Conservation (phyloP, 768 basidiomycete genomes). For the Lentinula aciculospora region DNA sequence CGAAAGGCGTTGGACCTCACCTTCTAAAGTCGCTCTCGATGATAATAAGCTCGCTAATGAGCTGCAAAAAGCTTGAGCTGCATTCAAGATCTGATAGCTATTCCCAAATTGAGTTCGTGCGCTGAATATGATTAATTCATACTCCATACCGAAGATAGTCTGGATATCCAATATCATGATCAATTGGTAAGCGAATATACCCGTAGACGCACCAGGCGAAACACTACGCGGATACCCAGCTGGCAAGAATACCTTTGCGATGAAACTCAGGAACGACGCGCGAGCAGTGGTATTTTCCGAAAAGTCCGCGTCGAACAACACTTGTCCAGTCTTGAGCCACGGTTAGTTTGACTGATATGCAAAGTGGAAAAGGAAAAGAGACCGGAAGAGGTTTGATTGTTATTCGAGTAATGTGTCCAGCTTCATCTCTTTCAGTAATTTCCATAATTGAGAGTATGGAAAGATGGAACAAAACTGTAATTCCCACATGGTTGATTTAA, state of each 20-base stretch:
- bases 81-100: slow-evolving; percentile 65
- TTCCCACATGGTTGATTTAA: no score
- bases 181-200: background rate
- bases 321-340: background rate
- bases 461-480: no score
- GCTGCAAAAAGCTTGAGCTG: slow-evolving; percentile 65
- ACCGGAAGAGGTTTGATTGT: background rate
- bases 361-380: background rate
- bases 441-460: background rate
- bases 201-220: slow-evolving; percentile 1
- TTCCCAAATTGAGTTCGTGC: slow-evolving; percentile 5
- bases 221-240: slow-evolving; percentile 8
- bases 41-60: slow-evolving; percentile 59
- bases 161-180: slow-evolving; percentile 13
- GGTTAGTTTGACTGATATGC: background rate
- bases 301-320: background rate
- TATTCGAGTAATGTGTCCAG: background rate
- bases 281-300: background rate
- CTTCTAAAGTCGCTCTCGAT: slow-evolving; percentile 64
- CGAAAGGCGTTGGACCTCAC: slow-evolving; percentile 20
- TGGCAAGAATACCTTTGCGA: slow-evolving; percentile 5
- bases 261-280: background rate
- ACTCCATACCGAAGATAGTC: slow-evolving; percentile 56
- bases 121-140: background rate
- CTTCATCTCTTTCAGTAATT: slow-evolving; percentile 7